Base-by-base conservation (phyloP, 108 stramenopile species). In the Cylindrotheca closterium region DNA sequence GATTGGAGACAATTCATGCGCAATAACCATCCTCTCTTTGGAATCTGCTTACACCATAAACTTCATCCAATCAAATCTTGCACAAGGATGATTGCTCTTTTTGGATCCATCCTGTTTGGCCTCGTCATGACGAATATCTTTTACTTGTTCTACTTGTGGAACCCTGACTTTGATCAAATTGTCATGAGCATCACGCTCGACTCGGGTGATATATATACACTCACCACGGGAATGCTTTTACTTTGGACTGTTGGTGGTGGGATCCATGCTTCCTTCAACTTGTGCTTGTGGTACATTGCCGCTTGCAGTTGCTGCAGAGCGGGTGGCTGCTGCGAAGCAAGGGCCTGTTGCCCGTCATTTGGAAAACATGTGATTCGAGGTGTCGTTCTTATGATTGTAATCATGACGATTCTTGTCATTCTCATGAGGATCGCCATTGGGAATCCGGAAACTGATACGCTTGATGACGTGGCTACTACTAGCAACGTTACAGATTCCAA, bases 1-100 rank as follows among this genome's bases (percentile, higher is more conserved):
- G 93, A 94, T 58, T 88, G 85, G 86, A 47, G 78, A 8, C 86
- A 87, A 54, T 94, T 77, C 49, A 73, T 89, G 60, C 50, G 48
- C 25, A 94, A 91, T 67, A 89, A 83, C 37, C 93, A 94, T 73
- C 89, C 89, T 7, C 29, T 94, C n/a, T 85, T 91, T 67, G 86
- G 89, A 30, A 72, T 91, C 0, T 94, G 81, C 33, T 84, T 62
- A 51, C 78, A 87, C 55, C 84, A 91, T 63, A 55, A 48, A n/a
- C 34, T 79, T 0, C 89, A 94, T 73, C 93, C 93, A 10, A 64
- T 94, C 8, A 56, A 68, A 27, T 55, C 67, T 2, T 60, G 70
- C 27, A 80, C 80, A 24, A 84, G 93, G 54, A 22, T 85, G 21
- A 68, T 91, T n/a, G 80, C 85, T 49, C 57, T 94, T 3, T 37